These are phyloP conservation scores for Thoreauomyces humboldtii DNA, from an alignment of 192 early-diverging fungal genomes.

Conservation along the genomic window DNA sequence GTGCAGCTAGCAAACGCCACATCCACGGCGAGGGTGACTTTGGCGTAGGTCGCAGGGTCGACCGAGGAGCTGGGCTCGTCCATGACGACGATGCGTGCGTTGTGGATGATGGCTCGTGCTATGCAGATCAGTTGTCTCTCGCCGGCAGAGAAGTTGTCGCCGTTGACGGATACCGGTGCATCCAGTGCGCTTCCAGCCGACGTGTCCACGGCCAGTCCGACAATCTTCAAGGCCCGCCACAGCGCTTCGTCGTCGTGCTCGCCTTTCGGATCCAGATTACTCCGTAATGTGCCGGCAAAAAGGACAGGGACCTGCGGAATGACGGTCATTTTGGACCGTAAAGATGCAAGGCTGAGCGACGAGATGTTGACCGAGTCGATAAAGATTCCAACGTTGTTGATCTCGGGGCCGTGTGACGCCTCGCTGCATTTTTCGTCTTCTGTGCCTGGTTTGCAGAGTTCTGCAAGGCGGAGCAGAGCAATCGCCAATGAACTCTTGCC, in stretches of 20 bases:
- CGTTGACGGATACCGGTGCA: slow-evolving; percentile 64
- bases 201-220: not conserved
- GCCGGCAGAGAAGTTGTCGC: slow-evolving; percentile 77
- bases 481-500: slow-evolving; percentile 23
- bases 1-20: slow-evolving; percentile 58
- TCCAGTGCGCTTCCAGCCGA: slow-evolving; percentile 49
- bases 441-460: no score
- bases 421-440: no score
- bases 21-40: slow-evolving; percentile 62
- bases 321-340: slow-evolving; percentile 23
- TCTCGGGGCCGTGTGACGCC: not conserved
- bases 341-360: not conserved
- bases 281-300: slow-evolving; percentile 46
- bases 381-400: not conserved
- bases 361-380: not conserved
- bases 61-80: slow-evolving; percentile 60
- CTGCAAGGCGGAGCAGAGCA: slow-evolving; percentile 27
- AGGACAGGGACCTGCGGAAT: slow-evolving; percentile 61
- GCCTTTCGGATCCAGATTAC: slow-evolving; percentile 71
- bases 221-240: slow-evolving; percentile 58
- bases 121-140: slow-evolving; percentile 65
- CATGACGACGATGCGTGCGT: slow-evolving; percentile 39
- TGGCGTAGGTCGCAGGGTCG: slow-evolving; percentile 49
- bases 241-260: slow-evolving; percentile 48
- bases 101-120: slow-evolving; percentile 37